Evolutionary conservation across 495 filamentous ascomycete species (phyloP).

Genomic region (Wilcoxina mikolae): DNA sequence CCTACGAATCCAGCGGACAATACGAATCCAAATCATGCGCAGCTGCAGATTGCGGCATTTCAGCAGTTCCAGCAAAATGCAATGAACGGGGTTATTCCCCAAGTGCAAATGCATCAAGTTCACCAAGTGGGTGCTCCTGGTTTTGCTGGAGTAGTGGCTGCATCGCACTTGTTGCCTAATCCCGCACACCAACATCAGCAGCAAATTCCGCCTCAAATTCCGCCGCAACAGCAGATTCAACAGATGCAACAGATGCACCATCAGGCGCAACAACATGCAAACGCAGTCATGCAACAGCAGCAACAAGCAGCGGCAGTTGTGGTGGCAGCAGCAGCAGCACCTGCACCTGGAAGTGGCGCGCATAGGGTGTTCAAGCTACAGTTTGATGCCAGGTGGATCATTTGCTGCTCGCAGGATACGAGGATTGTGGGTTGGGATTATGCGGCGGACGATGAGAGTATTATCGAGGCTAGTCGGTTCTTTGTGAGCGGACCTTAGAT

Average conservation of each 20-base stretch:
- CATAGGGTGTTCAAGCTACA: conserved; percentile 87
- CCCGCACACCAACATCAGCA: conserved; percentile 8
- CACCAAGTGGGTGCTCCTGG: conserved; percentile 18
- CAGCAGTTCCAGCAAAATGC: conserved; percentile 1
- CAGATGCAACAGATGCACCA: conserved; percentile 1
- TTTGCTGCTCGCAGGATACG: conserved; percentile 81
- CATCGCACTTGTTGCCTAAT: conserved; percentile 20
- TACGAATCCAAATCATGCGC: conserved; percentile 5
- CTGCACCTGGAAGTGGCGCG: conserved; percentile 15
- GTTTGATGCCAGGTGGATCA: conserved; percentile 85
- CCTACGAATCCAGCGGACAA: conserved; percentile 1
- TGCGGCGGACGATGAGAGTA: conserved; percentile 70
- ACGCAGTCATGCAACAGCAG: conserved; percentile 19
- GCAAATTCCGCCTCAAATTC: not conserved
- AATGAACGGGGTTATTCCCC: conserved; percentile 11
- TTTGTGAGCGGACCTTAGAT: conserved; percentile 35
- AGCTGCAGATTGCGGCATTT: conserved; percentile 4
- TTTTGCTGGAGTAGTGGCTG: conserved; percentile 17
- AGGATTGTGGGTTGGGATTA: conserved; percentile 97
- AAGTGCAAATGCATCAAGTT: conserved; percentile 24
- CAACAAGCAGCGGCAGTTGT: conserved; percentile 35
- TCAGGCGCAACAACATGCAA: conserved; percentile 12
- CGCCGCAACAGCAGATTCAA: conserved; percentile 10
- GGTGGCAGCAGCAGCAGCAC: conserved; percentile 22
- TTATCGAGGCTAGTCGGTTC: conserved; percentile 67